These are phyloP conservation scores for Blastobotrys ciferrii DNA, from an alignment of 1,139 yeast species.

Conservation along the genomic window DNA sequence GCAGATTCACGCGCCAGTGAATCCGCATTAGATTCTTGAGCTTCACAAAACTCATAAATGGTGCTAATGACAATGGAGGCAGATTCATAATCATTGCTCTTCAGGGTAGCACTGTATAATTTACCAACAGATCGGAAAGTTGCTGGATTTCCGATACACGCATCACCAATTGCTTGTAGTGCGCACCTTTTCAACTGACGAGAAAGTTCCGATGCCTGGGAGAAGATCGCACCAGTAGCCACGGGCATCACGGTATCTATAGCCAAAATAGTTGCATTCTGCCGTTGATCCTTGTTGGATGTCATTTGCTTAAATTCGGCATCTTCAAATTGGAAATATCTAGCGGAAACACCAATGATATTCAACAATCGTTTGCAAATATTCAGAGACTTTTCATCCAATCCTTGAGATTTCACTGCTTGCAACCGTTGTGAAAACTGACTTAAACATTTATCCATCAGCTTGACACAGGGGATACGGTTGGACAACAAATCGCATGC, in stretches of 20 bases:
- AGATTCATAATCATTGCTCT: constrained; percentile 28
- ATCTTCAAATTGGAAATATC: constrained; percentile 12
- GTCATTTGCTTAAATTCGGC: constrained; percentile 9
- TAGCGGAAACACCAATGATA: constrained; percentile 14
- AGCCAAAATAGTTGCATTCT: constrained; percentile 4
- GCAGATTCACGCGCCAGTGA: constrained; percentile 30
- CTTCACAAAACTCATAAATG: constrained; percentile 49
- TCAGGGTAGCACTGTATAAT: constrained; percentile 54
- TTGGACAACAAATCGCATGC: constrained; percentile 5
- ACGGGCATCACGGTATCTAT: neutral
- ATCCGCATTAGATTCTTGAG: constrained; percentile 48
- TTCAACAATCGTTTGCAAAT: constrained; percentile 7
- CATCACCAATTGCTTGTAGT: constrained; percentile 16
- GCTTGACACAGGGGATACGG: constrained; percentile 7
- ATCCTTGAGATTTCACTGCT: neutral
- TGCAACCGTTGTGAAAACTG: constrained; percentile 4
- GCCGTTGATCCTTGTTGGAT: neutral
- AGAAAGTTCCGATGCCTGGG: neutral
- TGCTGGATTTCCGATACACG: constrained; percentile 17
- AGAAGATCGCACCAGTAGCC: neutral
- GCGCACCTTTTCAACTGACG: constrained; percentile 11
- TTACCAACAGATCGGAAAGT: constrained; percentile 20
- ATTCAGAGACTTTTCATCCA: constrained; percentile 7
- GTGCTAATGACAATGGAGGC: constrained; percentile 54
- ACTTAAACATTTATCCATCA: constrained; percentile 11